A percentile compares a stretch with the other conserved stretches of the same genome.
phyloP scores from a whole-genome alignment of 2,329 filamentous ascomycete species.

The Colletotrichum godetiae region DNA sequence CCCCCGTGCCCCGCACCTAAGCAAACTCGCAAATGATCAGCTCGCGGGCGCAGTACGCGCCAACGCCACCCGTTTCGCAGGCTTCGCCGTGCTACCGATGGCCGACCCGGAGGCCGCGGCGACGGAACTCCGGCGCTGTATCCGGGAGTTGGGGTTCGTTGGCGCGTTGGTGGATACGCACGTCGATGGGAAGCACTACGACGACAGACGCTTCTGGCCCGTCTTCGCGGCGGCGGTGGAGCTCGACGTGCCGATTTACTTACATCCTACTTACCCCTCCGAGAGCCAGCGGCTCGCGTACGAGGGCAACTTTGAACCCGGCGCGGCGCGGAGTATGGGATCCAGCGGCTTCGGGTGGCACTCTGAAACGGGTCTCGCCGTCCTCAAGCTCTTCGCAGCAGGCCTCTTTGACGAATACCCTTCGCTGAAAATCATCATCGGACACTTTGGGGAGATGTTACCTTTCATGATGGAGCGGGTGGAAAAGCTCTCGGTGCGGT shows the following conservation, averaged over 20 bases:
- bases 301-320: slow-evolving; percentile 41
- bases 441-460: slow-evolving; percentile 47
- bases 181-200: slow-evolving; percentile 66
- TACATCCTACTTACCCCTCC: slow-evolving; percentile 63
- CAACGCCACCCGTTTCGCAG: neutral
- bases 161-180: slow-evolving; percentile 72
- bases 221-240: slow-evolving; percentile 66
- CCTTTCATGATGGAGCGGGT: slow-evolving; percentile 66
- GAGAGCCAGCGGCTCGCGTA: slow-evolving; percentile 42
- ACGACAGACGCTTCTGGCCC: slow-evolving; percentile 72
- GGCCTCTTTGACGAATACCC: slow-evolving; percentile 24
- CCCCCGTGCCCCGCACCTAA: slow-evolving; percentile 33
- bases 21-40: slow-evolving; percentile 41
- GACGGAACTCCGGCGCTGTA: slow-evolving; percentile 62
- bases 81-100: slow-evolving; percentile 49
- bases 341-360: slow-evolving; percentile 63
- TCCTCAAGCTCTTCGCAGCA: slow-evolving; percentile 18
- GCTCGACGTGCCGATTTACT: slow-evolving; percentile 72
- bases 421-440: slow-evolving; percentile 13
- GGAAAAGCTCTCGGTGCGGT: slow-evolving; percentile 41
- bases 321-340: slow-evolving; percentile 47
- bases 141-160: slow-evolving; percentile 68
- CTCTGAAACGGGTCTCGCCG: slow-evolving; percentile 54
- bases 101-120: slow-evolving; percentile 63
- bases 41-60: slow-evolving; percentile 34